Conservation (phyloP, 805 yeast genomes). For the Yarrowia yakushimensis region DNA sequence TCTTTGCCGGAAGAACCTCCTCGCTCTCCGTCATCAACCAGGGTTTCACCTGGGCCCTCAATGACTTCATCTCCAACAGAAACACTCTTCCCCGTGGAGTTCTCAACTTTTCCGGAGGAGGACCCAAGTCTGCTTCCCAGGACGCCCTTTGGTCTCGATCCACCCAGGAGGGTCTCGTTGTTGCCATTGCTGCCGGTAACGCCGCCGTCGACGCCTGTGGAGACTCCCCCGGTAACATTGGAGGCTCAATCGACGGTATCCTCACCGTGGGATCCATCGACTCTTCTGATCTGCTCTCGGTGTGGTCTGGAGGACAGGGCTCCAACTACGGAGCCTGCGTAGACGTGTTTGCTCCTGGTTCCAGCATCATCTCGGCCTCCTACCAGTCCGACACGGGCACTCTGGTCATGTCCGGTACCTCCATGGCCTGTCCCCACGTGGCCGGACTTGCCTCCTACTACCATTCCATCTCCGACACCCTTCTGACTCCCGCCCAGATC, state of each 20-base stretch:
- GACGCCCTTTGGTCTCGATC: not conserved
- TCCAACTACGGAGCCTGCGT: not conserved
- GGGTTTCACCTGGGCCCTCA: not conserved
- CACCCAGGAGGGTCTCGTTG: not conserved
- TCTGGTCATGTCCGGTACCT: not conserved
- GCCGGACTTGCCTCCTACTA: not conserved
- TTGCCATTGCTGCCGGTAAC: not conserved
- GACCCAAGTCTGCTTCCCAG: not conserved
- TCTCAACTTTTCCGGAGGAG: not conserved
- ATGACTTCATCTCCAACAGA: not conserved
- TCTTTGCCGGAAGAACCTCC: not conserved
- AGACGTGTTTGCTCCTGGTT: not conserved
- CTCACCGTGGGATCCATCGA: not conserved
- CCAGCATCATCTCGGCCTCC: not conserved
- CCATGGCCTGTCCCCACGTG: not conserved
- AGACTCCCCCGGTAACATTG: not conserved
- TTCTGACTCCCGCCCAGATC: not conserved
- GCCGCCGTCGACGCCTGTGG: not conserved
- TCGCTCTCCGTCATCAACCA: not conserved
- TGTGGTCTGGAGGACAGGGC: not conserved
- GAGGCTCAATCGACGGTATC: not conserved
- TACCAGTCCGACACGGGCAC: not conserved
- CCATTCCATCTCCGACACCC: not conserved
- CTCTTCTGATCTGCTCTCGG: not conserved
- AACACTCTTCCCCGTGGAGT: not conserved